Conservation (phyloP, 331 rosid genomes). For the Malus hybrid region DNA sequence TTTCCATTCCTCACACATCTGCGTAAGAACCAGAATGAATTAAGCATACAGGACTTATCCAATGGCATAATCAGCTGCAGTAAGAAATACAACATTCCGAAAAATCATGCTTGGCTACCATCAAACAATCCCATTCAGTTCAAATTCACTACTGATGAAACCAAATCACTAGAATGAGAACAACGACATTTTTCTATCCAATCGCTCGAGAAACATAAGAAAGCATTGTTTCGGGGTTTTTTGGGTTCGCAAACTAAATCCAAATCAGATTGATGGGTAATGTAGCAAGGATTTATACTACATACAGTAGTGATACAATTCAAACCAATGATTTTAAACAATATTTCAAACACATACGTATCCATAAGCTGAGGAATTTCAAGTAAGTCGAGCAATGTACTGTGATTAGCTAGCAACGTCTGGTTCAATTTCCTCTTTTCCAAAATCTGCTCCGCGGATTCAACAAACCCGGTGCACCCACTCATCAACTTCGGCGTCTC, state of each 20-base stretch:
- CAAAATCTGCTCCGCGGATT: constrained; percentile 78
- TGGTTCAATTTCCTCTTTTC: constrained; percentile 98
- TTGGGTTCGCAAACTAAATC: neutral
- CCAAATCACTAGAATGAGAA: too few relatives aligned
- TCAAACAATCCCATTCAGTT: neutral
- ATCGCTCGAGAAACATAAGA: too few relatives aligned
- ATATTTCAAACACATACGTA: constrained; percentile 52
- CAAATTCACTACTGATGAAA: too few relatives aligned
- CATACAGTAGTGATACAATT: neutral
- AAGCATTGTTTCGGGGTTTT: neutral
- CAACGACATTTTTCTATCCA: too few relatives aligned
- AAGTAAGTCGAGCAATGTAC: constrained; percentile 93
- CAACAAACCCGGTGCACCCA: constrained; percentile 82
- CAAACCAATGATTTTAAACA: constrained; percentile 5
- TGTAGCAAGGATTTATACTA: neutral
- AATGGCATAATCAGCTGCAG: neutral
- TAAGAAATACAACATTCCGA: neutral
- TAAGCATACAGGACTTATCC: neutral
- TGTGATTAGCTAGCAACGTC: constrained; percentile 84
- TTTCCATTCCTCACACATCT: constrained; percentile 97
- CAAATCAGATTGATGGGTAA: neutral
- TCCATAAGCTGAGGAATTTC: constrained; percentile 99
- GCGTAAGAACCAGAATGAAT: constrained; percentile 15
- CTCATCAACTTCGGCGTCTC: constrained; percentile 81
- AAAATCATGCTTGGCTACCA: neutral